Evolutionary conservation across 164 flowering plant genomes (phyloP).

Genomic region (Protea cynaroides): DNA sequence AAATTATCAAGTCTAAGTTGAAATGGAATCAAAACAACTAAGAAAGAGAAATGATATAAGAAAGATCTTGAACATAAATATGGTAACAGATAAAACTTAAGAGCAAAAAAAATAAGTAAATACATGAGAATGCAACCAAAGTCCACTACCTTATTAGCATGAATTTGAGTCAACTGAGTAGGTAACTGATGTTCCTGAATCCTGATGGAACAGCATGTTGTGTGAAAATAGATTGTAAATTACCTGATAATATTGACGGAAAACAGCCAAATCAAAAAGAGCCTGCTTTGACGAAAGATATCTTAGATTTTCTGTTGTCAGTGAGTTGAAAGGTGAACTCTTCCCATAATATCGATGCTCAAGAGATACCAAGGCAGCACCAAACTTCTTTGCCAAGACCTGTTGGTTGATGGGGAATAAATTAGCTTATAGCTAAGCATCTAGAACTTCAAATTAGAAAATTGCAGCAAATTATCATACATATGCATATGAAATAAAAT

Average conservation of each 20-base stretch:
- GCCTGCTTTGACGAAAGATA: slow-evolving; percentile 96
- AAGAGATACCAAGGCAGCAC: slow-evolving; percentile 89
- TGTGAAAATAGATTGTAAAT: neutral
- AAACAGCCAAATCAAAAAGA: slow-evolving; percentile 84
- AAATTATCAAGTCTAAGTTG: no score
- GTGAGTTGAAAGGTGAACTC: slow-evolving; percentile 77
- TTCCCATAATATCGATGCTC: slow-evolving; percentile 99
- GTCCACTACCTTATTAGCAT: neutral
- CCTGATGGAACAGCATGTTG: neutral
- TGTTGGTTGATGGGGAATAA: slow-evolving; percentile 18
- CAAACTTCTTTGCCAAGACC: slow-evolving; percentile 96
- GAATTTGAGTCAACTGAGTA: neutral
- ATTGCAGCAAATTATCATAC: no score
- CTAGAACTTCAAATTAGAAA: no score
- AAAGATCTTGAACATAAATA: slow-evolving; percentile 1
- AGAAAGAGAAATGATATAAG: neutral
- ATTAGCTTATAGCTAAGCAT: neutral
- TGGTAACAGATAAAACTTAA: neutral
- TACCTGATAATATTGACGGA: slow-evolving; percentile 90
- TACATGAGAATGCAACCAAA: neutral
- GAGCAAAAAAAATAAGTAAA: neutral
- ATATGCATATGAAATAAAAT: no score
- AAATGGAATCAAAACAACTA: no score
- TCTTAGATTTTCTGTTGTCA: slow-evolving; percentile 58
- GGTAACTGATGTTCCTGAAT: neutral